Evolutionary conservation across 352 stramenopile species (phyloP), one percentile per base, ranked within the genome.

Genomic region (Halophytophthora batemanensis): DNA sequence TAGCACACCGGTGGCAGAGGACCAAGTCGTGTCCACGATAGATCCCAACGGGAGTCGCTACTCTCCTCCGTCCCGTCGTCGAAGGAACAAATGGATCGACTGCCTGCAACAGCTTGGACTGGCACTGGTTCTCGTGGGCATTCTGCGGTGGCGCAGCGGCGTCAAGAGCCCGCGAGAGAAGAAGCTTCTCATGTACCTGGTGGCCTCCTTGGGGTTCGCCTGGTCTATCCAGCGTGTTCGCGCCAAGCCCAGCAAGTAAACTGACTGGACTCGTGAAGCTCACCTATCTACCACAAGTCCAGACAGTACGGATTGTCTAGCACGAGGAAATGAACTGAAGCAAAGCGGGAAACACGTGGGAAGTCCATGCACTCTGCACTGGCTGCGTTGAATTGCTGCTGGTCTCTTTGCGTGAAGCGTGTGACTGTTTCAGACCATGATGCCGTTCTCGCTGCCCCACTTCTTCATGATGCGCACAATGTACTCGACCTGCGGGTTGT

Each of bases 401-500:
- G 13, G n/a, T 43, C 22, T 43, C n/a, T 43, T 13, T 43, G 37
- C n/a, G 13, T 31, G 4, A 8, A 31, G 25, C 4, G 25, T 31
- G 25, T n/a, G n/a, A n/a, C 25, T 31, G 25, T 4, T 60, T 63
- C 62, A 92, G 50, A 96, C 75, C 33, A 71, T 79, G 52, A 97
- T 88, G 50, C 75, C 78, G 47, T 96, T 97, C 42, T 97, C 84
- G 44, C 86, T 74, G 28, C 82, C 89, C 88, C 91, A 98, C 53
- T 98, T 98, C 71, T 97, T 97, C 61, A 98, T 97, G 66, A 97
- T 93, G 54, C 90, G 78, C n/a, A 96, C 69, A 59, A 98, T 98
- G 68, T 98, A 98, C 71, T 98, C 93, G 36, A 97, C 90, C 64
- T 98, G 89, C 23, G 94, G 94, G 49, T 98, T 97, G 61, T 89